These are phyloP conservation scores for Rutidosis leptorrhynchoides DNA, from an alignment of 129 eudicot species.

Conservation along the genomic window DNA sequence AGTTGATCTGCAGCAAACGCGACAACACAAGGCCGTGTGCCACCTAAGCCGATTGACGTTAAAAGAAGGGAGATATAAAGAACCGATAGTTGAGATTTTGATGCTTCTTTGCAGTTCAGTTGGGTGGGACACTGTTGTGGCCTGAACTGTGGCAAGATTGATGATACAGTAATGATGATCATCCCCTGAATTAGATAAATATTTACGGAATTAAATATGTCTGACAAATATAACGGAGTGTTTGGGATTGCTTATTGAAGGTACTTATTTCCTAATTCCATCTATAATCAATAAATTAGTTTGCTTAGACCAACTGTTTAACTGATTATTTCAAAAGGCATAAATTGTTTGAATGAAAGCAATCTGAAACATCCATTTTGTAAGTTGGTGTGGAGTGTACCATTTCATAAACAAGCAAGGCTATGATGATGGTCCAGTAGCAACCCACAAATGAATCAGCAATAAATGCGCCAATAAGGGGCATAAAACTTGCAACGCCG, in stretches of 20 bases:
- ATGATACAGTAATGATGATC: slow-evolving; percentile 50
- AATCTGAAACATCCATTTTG: neutral
- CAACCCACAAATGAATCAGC: slow-evolving; percentile 70
- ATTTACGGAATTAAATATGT: neutral
- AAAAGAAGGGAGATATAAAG: slow-evolving; percentile 39
- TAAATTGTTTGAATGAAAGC: neutral
- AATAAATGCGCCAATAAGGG: slow-evolving; percentile 49
- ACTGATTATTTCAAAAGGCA: neutral
- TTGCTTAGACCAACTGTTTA: too few species aligned
- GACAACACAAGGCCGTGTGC: slow-evolving; percentile 43
- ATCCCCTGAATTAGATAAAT: slow-evolving; percentile 40
- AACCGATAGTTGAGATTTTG: slow-evolving; percentile 31
- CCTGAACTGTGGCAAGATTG: slow-evolving; percentile 37
- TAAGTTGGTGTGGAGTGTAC: slow-evolving; percentile 23
- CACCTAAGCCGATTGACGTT: slow-evolving; percentile 41
- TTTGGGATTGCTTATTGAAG: too few species aligned
- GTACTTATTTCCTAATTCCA: too few species aligned
- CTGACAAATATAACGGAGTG: neutral
- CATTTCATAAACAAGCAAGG: slow-evolving; percentile 45
- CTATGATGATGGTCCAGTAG: slow-evolving; percentile 51
- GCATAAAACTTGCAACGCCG: slow-evolving; percentile 51
- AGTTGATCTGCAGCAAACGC: slow-evolving; percentile 47
- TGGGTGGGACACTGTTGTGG: slow-evolving; percentile 51
- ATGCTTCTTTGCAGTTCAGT: slow-evolving; percentile 39
- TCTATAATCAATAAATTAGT: too few species aligned